Percentiles rank a stretch among this genome's conserved stretches.
phyloP scores from a whole-genome alignment of 31 red algal species.

The Endocladia muricata region DNA sequence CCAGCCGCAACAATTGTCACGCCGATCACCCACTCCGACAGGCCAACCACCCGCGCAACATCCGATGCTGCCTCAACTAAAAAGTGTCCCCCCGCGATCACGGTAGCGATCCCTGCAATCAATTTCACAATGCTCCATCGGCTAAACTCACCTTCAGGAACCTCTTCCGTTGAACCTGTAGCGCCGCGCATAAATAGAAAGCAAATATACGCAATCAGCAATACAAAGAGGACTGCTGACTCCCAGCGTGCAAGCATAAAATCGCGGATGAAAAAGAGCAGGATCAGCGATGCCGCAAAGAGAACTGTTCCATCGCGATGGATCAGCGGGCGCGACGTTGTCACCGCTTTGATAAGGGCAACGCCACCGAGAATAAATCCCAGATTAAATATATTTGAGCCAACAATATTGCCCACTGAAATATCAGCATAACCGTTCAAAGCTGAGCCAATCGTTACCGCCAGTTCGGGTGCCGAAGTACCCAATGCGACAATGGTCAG shows the following conservation, averaged over 20 bases:
- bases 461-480: slow-evolving; percentile 21
- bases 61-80: background rate
- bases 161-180: background rate
- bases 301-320: background rate
- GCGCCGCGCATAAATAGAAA: background rate
- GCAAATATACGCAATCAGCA: background rate
- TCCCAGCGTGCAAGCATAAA: background rate
- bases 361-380: background rate
- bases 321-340: background rate
- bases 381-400: slow-evolving; percentile 16
- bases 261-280: background rate
- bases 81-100: background rate
- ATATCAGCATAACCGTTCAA: background rate
- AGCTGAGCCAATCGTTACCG: background rate
- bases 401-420: slow-evolving; percentile 1
- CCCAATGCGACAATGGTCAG: slow-evolving; percentile 18
- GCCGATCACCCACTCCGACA: background rate
- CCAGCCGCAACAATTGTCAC: slow-evolving; percentile 4
- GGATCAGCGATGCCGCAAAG: background rate
- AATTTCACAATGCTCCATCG: background rate
- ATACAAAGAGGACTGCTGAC: background rate
- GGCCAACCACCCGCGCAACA: background rate
- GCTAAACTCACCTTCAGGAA: background rate
- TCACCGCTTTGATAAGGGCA: background rate
- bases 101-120: background rate